Evolutionary conservation across 1,284 basidiomycete genomes (phyloP), one percentile per base, ranked within the genome.

Genomic region (Testicularia cyperi): DNA sequence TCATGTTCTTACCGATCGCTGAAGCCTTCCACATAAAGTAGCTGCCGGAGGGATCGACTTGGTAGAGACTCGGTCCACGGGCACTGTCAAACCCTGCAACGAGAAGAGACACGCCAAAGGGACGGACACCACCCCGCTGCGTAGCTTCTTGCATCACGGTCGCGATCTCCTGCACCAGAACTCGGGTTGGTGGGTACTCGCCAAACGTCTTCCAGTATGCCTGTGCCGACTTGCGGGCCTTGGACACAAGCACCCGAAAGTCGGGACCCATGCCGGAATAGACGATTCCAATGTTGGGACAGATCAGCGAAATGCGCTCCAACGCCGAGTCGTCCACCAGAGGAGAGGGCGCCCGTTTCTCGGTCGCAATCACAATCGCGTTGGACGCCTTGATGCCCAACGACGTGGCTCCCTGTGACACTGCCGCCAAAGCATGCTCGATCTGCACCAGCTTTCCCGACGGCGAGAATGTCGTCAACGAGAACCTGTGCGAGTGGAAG

Each of bases 1-100:
- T 86, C 90, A 97, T 97, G 80, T 98, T 98, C 82, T 98, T 98
- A 28, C 95, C 95, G 72, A 98, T 98, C 13, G 95, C 95, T 75
- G 90, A 94, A 12, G 95, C 95, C 79, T 98, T 99, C 95, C 95
- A 99, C 38, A 95, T 92, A 80, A 91, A 99, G 40, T 68, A 75
- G 35, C 90, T 92, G 34, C 95, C 95, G 34, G 91, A 95, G 15
- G 95, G 95, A 80, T 99, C 95, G 43, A 99, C 94, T 79, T 99
- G 95, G 80, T 95, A 98, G 56, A 98, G 82, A 26, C 86, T 88
- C 60, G 92, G 90, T 14, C 94, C 94, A 16, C 91, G 85, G 75
- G 88, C 87, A 66, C 82, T 81, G 77, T 98, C 95, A 86, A 88
- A 98, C 29, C 95, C 95, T 24, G 94, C 94, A 24, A 98, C 91